Percentiles rank a stretch among this genome's conserved stretches.
These are phyloP conservation scores for Plasmodium inui DNA, from an alignment of 169 alveolate genomes.

Conservation along the genomic window DNA sequence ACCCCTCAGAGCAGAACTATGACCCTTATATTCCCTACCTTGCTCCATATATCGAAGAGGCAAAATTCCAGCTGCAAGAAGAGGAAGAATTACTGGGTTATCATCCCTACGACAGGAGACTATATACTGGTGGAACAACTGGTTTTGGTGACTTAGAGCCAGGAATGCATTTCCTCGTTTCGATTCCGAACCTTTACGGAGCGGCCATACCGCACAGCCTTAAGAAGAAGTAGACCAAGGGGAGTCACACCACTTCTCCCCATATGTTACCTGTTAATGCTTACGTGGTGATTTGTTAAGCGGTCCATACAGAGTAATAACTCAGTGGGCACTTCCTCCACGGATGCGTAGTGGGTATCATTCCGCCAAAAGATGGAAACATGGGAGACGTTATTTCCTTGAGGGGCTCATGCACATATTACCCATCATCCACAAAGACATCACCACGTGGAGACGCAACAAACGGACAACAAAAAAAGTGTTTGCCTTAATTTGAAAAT, in stretches of 20 bases:
- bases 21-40: conserved; percentile 90
- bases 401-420: background rate
- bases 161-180: conserved; percentile 85
- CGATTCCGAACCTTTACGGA: conserved; percentile 85
- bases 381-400: background rate
- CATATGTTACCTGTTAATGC: background rate
- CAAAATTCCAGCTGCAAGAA: conserved; percentile 91
- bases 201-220: conserved; percentile 79
- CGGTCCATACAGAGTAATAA: background rate
- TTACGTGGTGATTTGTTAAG: background rate
- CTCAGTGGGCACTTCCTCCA: background rate
- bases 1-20: conserved; percentile 88
- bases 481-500: background rate
- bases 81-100: conserved; percentile 91
- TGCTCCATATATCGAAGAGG: conserved; percentile 92
- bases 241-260: background rate
- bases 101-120: conserved; percentile 88
- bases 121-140: conserved; percentile 87
- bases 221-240: conserved; percentile 30
- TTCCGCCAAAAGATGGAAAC: background rate
- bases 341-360: background rate
- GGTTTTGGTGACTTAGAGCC: conserved; percentile 89
- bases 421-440: background rate
- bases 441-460: background rate
- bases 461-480: background rate